Evolutionary conservation across 768 basidiomycete species (phyloP).

Genomic region (Boletus speciosus): DNA sequence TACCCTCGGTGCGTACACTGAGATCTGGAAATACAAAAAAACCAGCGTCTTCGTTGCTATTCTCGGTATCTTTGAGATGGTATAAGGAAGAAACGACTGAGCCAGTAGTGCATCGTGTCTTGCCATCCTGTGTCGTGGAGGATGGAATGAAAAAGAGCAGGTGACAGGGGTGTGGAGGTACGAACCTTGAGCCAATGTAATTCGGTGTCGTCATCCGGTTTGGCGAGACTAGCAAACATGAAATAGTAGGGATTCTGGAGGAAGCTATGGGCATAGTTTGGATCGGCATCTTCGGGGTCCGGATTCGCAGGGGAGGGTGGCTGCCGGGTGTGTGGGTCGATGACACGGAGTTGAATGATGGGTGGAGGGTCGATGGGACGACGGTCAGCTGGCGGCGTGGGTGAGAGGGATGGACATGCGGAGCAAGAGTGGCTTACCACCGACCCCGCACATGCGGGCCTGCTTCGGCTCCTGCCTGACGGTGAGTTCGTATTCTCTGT

Average conservation of each 20-base stretch:
- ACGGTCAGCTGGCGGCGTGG: conserved; percentile 68
- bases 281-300: conserved; percentile 34
- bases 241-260: conserved; percentile 94
- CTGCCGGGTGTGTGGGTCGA: conserved; percentile 53
- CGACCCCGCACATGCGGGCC: conserved; percentile 86
- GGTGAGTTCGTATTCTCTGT: conserved; percentile 79
- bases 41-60: conserved; percentile 67
- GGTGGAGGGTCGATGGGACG: conserved; percentile 95
- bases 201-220: conserved; percentile 86
- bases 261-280: conserved; percentile 53
- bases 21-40: conserved; percentile 98
- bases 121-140: conserved; percentile 67
- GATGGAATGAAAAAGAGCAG: not conserved
- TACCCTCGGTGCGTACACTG: conserved; percentile 87
- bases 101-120: conserved; percentile 88
- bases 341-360: conserved; percentile 89
- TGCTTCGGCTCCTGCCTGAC: conserved; percentile 92
- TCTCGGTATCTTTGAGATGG: conserved; percentile 77
- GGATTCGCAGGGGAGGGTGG: conserved; percentile 27
- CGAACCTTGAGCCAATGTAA: conserved; percentile 79
- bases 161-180: not conserved
- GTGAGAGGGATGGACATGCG: not conserved
- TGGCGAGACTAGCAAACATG: conserved; percentile 89
- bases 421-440: conserved; percentile 57
- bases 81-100: conserved; percentile 88